These are phyloP conservation scores for Penicillium paxilli DNA, from an alignment of 495 filamentous ascomycete species.

Conservation along the genomic window DNA sequence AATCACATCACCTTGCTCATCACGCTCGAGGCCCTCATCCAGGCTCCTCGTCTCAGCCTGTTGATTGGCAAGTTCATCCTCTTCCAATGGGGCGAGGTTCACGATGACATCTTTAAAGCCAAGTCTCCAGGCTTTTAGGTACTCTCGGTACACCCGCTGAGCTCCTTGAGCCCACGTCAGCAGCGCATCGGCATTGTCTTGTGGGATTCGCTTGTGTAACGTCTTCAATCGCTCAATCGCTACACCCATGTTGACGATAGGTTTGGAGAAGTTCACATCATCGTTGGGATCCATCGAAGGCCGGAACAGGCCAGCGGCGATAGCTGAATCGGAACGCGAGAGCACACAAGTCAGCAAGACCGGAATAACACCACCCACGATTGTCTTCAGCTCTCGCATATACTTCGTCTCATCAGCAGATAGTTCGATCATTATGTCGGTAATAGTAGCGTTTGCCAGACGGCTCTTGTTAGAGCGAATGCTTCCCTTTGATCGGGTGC, in stretches of 20 bases:
- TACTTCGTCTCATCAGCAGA: conserved; percentile 85
- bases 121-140: conserved; percentile 86
- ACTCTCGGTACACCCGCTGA: conserved; percentile 78
- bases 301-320: conserved; percentile 68
- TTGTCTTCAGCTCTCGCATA: conserved; percentile 84
- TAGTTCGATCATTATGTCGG: conserved; percentile 78
- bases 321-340: conserved; percentile 66
- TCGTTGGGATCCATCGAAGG: conserved; percentile 50
- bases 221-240: conserved; percentile 80
- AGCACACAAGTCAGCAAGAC: conserved; percentile 85
- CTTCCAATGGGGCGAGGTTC: conserved; percentile 76
- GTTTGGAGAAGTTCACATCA: conserved; percentile 70
- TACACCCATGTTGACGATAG: conserved; percentile 94
- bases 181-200: conserved; percentile 65
- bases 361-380: conserved; percentile 95
- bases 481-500: conserved; percentile 68
- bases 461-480: conserved; percentile 70
- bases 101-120: conserved; percentile 96
- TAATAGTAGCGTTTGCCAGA: conserved; percentile 63
- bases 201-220: conserved; percentile 76
- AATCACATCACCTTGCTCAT: conserved; percentile 76
- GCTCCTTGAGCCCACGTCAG: conserved; percentile 79
- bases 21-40: conserved; percentile 69
- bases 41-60: conserved; percentile 57
- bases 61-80: conserved; percentile 38